Percentiles rank a stretch among this genome's conserved stretches.
Conservation (phyloP, 345 rosid genomes). For the Cochlearia excelsa region DNA sequence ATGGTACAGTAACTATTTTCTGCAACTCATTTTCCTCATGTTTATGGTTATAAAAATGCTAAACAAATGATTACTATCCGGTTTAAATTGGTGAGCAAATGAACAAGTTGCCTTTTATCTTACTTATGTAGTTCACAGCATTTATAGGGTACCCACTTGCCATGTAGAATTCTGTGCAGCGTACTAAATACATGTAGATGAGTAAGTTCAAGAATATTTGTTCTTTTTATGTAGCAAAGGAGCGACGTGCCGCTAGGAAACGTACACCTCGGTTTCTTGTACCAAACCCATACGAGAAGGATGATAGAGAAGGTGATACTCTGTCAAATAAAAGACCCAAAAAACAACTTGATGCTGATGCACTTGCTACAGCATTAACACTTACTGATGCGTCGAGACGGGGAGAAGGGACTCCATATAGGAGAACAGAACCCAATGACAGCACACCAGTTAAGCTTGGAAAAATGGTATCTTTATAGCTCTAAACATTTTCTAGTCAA, state of each 20-base stretch:
- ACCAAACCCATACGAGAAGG: conserved; percentile 42
- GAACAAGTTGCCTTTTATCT: conserved; percentile 15
- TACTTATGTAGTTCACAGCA: conserved; percentile 17
- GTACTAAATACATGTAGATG: background rate
- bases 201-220: conserved; percentile 13
- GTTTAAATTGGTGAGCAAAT: conserved; percentile 19
- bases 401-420: conserved; percentile 16
- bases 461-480: conserved; percentile 50
- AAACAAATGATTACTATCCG: conserved; percentile 8
- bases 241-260: conserved; percentile 73
- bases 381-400: conserved; percentile 27
- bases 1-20: conserved; percentile 45
- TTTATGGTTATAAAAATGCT: conserved; percentile 21
- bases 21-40: no score
- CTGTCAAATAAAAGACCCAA: conserved; percentile 45
- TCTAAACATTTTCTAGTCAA: conserved; percentile 20
- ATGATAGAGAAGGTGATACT: conserved; percentile 42
- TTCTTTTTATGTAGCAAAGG: conserved; percentile 46
- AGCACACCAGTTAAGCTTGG: conserved; percentile 32
- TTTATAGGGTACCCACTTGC: conserved; percentile 7
- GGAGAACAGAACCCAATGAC: conserved; percentile 16
- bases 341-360: conserved; percentile 48
- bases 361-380: conserved; percentile 34
- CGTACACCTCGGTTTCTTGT: conserved; percentile 94
- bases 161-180: conserved; percentile 16